Evolutionary conservation across 495 filamentous ascomycete genomes (phyloP).

Genomic region (Aspergillus bertholletiae): DNA sequence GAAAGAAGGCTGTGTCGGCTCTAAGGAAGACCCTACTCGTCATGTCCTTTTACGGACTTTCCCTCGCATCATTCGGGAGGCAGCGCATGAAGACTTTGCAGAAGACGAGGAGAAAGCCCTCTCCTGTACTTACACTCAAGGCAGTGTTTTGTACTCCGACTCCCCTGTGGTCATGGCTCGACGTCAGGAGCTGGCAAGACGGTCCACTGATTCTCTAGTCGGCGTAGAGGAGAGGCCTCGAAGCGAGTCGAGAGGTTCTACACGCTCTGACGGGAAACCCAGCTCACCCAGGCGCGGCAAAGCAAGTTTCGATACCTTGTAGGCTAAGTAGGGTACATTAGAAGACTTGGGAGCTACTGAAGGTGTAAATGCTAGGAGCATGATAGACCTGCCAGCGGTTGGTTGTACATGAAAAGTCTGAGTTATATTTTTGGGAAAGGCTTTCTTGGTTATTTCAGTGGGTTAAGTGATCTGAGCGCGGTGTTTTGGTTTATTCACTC

Average conservation of each 20-base stretch:
- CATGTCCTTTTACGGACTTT: conserved; percentile 51
- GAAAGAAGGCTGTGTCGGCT: conserved; percentile 16
- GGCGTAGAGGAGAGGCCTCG: conserved; percentile 20
- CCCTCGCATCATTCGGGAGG: conserved; percentile 53
- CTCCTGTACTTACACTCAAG: conserved; percentile 47
- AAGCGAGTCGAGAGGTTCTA: conserved; percentile 14
- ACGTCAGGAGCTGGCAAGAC: conserved; percentile 44
- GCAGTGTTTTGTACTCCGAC: conserved; percentile 52
- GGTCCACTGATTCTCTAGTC: conserved; percentile 26
- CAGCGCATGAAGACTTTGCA: conserved; percentile 51
- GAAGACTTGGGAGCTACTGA: neutral
- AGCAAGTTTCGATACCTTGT: neutral
- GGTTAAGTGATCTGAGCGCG: neutral
- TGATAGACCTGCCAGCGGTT: neutral
- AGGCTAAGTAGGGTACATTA: neutral
- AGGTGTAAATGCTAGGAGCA: neutral
- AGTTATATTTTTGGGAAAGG: neutral
- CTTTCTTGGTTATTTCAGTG: neutral
- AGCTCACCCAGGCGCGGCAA: conserved; percentile 4
- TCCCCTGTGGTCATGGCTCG: conserved; percentile 50
- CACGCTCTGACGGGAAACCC: conserved; percentile 6
- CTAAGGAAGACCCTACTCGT: conserved; percentile 27
- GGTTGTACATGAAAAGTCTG: neutral
- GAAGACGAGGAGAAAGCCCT: conserved; percentile 37
- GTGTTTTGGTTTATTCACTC: neutral